Percentiles rank a stretch among this genome's conserved stretches.
phyloP scores from a whole-genome alignment of 2,329 filamentous ascomycete species.

The Colletotrichum tropicale region DNA sequence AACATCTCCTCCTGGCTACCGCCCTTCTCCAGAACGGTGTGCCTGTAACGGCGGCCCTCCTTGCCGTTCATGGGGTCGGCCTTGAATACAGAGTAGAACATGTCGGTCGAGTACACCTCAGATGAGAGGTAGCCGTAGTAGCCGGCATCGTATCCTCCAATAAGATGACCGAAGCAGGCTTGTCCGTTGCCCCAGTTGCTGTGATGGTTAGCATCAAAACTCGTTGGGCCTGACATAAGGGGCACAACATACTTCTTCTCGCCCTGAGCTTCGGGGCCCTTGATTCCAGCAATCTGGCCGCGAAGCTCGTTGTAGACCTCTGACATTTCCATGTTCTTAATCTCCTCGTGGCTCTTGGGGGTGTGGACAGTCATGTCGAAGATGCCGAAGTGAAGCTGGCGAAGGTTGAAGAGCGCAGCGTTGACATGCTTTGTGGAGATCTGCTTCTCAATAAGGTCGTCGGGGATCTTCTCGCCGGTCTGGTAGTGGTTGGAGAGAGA shows the following conservation, averaged over 20 bases:
- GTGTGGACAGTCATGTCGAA: conserved; percentile 86
- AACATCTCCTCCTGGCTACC: conserved; percentile 83
- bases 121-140: conserved; percentile 81
- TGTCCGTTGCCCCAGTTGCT: conserved; percentile 78
- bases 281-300: conserved; percentile 72
- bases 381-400: conserved; percentile 80
- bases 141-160: conserved; percentile 84
- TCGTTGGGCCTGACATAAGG: too few relatives aligned
- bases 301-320: conserved; percentile 76
- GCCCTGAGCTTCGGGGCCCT: conserved; percentile 73
- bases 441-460: conserved; percentile 75
- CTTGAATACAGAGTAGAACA: conserved; percentile 85
- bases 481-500: conserved; percentile 76
- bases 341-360: conserved; percentile 70
- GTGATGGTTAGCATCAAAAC: conserved; percentile 27
- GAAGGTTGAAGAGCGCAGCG: conserved; percentile 77
- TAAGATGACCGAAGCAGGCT: conserved; percentile 81
- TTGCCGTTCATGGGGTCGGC: conserved; percentile 77
- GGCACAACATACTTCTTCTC: conserved; percentile 50
- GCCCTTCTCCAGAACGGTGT: conserved; percentile 78
- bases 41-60: conserved; percentile 77
- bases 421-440: conserved; percentile 83
- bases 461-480: conserved; percentile 72
- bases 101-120: conserved; percentile 82
- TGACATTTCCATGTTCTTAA: conserved; percentile 68